Base-by-base conservation (phyloP, 495 filamentous ascomycete genomes). In the Penicillium macrosclerotiorum region DNA sequence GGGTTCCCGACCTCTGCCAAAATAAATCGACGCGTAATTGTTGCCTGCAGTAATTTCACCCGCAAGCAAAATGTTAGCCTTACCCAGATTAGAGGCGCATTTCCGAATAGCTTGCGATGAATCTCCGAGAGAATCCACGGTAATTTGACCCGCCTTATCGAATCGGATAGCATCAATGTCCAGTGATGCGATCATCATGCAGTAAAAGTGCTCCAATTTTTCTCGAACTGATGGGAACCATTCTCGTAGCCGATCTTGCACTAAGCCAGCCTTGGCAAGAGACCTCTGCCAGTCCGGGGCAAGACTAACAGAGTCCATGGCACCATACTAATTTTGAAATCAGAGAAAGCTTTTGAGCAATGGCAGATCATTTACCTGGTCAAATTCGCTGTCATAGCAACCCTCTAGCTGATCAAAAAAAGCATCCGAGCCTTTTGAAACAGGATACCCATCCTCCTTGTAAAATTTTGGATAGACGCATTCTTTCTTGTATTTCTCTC, bases 141-240 rank as follows among this genome's bases (percentile, higher is more conserved):
- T 75, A 9, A 71, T 57, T 45, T 74, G 69, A 30, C 71, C 57
- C 24, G 68, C 68, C 45, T 77, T 77, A 41, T 77, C 73, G 36
- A 77, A 71, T 3, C 73, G 67, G 43, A 73, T 74, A 3, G 73
- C 73, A 44, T 77, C 73, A 19, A 77, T 65, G 37, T 77, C 73
- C 26, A 77, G 52, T 56, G 68, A 69, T 7, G 61, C 43, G 30
- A 73, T 71, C 22, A 62, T 56, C 24, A 72, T 56, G 36, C 70
- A 73, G 30, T 61, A 63, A 26, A 65, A 49, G 19, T 51, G 58
- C 32, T 60, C 55, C 30, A 70, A 57, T 22, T 64, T 57, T 29
- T 57, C 51, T 14, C 56, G 57, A 20, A 71, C 62, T 3, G 59
- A 57, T 27, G 62, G 57, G 16, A 62, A 60, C 68, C 68, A 71